Evolutionary conservation across 2,329 filamentous ascomycete genomes (phyloP), one percentile per base, ranked within the genome.

Genomic region (Reticulascus tulasneorum): DNA sequence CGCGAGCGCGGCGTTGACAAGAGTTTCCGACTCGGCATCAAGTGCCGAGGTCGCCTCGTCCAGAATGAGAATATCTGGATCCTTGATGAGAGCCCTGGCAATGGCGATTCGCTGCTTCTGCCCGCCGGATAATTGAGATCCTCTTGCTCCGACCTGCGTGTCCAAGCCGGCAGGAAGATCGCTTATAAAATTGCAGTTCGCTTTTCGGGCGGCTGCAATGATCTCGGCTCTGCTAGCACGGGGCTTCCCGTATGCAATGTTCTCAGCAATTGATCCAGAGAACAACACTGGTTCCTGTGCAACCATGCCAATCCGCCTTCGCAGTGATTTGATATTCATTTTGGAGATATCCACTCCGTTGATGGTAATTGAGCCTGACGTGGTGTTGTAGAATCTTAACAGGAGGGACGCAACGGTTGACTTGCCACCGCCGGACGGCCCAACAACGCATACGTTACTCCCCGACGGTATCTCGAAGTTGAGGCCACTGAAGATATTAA

Each of bases 41-140:
- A 98, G 74, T 1, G 93, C 93, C 3, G 88, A 95, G 1, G 94
- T 98, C 13, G 94, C 86, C 70, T 98, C 93, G 55, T 98, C 93
- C 1, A 98, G 77, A 42, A 98, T 94, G 19, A 98, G 70, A 45
- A 98, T 97, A 63, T 98, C 93, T 0, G 94, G 94, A 45, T 96
- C 79, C 63, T 97, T 97, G 50, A 98, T 81, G 19, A 98, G 73
- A 10, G 93, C 93, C 36, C 94, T 80, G 6, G 93, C 93, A 59
- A 98, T 98, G 23, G 93, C 93, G 52, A 98, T 97, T 46, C 93
- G 84, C 62, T 98, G 93, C 66, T 97, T 97, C 63, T 98, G 93
- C 0, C 93, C 93, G 33, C 93, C 93, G 8, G 89, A 96, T 1
- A 98, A 75, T 61, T 97, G 91, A 2, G 91, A 90, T 22, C 93